These are phyloP conservation scores for Casuarina glauca DNA, from an alignment of 306 rosid genomes.

Conservation along the genomic window DNA sequence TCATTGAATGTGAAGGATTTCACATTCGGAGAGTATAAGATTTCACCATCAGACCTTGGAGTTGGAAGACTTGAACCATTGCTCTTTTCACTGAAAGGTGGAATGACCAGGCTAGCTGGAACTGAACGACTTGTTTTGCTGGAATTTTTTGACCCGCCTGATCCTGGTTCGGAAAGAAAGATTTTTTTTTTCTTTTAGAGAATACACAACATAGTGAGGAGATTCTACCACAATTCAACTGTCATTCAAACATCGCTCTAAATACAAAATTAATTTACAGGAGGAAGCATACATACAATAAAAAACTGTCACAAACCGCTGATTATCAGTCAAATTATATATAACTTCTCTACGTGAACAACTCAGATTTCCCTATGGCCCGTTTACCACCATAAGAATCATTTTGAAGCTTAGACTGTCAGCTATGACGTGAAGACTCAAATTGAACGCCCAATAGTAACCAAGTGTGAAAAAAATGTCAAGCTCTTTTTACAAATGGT, in stretches of 20 bases:
- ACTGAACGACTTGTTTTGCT: conserved; percentile 49
- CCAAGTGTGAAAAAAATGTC: neutral
- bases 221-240: conserved; percentile 6
- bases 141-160: conserved; percentile 50
- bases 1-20: conserved; percentile 72
- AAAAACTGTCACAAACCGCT: neutral
- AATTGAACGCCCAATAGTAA: neutral
- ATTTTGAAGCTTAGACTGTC: neutral
- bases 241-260: conserved; percentile 1
- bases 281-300: neutral
- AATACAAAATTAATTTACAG: neutral
- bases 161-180: conserved; percentile 24
- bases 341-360: neutral
- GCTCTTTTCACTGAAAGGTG: conserved; percentile 54
- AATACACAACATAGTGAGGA: neutral
- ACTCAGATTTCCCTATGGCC: neutral
- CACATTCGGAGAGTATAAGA: conserved; percentile 74
- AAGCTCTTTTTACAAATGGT: neutral
- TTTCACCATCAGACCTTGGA: conserved; percentile 89
- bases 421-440: neutral
- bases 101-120: conserved; percentile 45
- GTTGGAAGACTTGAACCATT: conserved; percentile 62
- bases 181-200: conserved; percentile 13
- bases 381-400: neutral
- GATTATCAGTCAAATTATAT: neutral